Evolutionary conservation across 2,329 filamentous ascomycete species (phyloP).

Genomic region (Monosporascus ibericus): DNA sequence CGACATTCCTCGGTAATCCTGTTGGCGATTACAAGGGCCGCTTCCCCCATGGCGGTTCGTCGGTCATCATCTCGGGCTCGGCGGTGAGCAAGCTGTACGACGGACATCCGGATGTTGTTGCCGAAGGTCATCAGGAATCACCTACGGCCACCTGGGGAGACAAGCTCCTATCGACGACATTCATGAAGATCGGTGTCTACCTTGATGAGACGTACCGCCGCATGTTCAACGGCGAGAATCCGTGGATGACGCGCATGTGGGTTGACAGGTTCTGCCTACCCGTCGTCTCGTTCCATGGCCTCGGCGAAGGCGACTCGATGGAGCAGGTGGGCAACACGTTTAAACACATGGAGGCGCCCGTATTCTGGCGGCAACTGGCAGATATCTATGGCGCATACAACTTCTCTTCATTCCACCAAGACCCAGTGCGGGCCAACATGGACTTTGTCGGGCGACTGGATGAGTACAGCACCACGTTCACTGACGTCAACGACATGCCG

Average conservation of each 20-base stretch:
- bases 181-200: constrained; percentile 48
- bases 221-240: constrained; percentile 51
- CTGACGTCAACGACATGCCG: constrained; percentile 31
- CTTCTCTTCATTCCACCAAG: constrained; percentile 30
- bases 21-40: constrained; percentile 50
- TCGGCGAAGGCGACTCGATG: constrained; percentile 41
- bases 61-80: constrained; percentile 44
- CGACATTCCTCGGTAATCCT: constrained; percentile 50
- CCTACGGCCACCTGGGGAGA: constrained; percentile 49
- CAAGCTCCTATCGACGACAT: constrained; percentile 44
- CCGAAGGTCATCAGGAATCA: constrained; percentile 39
- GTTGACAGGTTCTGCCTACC: constrained; percentile 47
- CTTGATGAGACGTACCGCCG: constrained; percentile 48
- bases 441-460: constrained; percentile 48
- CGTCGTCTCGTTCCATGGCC: constrained; percentile 47
- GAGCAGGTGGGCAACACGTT: constrained; percentile 36
- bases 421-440: constrained; percentile 31
- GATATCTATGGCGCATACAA: constrained; percentile 38
- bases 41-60: constrained; percentile 53
- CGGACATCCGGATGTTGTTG: constrained; percentile 34
- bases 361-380: constrained; percentile 47
- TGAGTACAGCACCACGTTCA: constrained; percentile 33
- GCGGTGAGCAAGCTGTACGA: constrained; percentile 42
- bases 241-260: constrained; percentile 41
- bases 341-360: constrained; percentile 29